Percentiles rank a stretch among this genome's conserved stretches.
Conservation (phyloP, 768 basidiomycete genomes). For the Rhodotorula babjevae region DNA sequence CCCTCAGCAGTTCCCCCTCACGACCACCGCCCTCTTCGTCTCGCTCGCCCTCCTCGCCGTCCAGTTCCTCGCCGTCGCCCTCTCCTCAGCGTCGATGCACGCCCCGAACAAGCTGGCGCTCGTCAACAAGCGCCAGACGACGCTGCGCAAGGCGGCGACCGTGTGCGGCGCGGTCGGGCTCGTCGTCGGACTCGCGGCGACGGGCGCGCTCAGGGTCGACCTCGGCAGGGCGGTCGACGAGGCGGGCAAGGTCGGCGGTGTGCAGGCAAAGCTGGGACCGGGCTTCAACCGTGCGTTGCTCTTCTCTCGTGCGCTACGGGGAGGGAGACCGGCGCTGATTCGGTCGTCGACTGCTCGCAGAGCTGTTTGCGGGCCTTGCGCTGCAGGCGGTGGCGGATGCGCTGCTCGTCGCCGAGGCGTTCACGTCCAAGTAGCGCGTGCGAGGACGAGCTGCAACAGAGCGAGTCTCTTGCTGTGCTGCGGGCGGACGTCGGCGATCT, state of each 20-base stretch:
- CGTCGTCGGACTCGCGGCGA: conserved; percentile 5
- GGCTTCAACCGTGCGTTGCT: conserved; percentile 20
- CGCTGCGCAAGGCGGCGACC: conserved; percentile 11
- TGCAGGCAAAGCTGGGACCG: not conserved
- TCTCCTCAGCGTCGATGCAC: conserved; percentile 15
- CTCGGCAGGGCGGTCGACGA: conserved; percentile 1
- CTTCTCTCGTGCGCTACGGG: not conserved
- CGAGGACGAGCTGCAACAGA: too few relatives aligned
- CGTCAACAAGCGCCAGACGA: conserved; percentile 3
- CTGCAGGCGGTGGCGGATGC: conserved; percentile 7
- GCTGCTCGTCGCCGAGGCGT: conserved; percentile 11
- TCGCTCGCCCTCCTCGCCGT: conserved; percentile 21
- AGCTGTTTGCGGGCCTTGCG: conserved; percentile 14
- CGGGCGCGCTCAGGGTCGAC: conserved; percentile 3
- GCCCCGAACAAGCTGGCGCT: not conserved
- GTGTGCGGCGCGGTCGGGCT: not conserved
- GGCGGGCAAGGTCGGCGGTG: not conserved
- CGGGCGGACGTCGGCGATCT: too few relatives aligned
- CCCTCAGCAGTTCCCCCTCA: conserved; percentile 32
- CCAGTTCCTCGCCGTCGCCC: conserved; percentile 14
- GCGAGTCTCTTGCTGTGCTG: too few relatives aligned
- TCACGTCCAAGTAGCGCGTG: not conserved
- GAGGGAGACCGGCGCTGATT: not conserved
- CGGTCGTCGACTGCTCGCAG: not conserved
- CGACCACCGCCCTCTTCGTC: conserved; percentile 23